Evolutionary conservation across 129 eudicot species (phyloP).

Genomic region (Arctium minus): DNA sequence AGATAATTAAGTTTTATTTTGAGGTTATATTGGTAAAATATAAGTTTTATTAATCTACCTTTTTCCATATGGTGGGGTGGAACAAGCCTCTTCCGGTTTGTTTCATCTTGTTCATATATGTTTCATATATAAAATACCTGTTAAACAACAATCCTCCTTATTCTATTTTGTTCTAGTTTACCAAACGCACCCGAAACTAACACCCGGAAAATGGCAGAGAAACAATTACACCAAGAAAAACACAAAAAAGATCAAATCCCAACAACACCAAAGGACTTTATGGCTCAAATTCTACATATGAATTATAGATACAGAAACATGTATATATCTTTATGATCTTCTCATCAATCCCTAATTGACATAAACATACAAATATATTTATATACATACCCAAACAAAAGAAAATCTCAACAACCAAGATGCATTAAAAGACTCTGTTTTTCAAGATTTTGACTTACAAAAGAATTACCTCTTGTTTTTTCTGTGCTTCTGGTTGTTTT

Average conservation of each 20-base stretch:
- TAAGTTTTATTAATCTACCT: no score
- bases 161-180: no score
- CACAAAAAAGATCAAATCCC: not conserved
- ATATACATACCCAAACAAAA: not conserved
- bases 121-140: no score
- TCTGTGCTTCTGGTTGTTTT: constrained; percentile 18
- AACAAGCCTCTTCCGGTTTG: no score
- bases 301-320: not conserved
- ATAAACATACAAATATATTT: not conserved
- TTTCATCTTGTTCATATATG: no score
- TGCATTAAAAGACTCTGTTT: not conserved
- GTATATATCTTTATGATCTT: not conserved
- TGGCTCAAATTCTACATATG: constrained; percentile 2
- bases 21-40: no score
- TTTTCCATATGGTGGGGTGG: no score
- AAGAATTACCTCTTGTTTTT: constrained; percentile 20
- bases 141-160: no score
- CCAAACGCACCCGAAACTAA: no score
- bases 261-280: not conserved
- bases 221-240: not conserved
- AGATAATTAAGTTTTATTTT: no score
- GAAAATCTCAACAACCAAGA: constrained; percentile 1
- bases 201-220: not conserved
- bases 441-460: constrained; percentile 3
- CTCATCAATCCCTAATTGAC: constrained; percentile 7